These are phyloP conservation scores for Lactarius hatsudake DNA, from an alignment of 768 basidiomycete species.

Conservation along the genomic window DNA sequence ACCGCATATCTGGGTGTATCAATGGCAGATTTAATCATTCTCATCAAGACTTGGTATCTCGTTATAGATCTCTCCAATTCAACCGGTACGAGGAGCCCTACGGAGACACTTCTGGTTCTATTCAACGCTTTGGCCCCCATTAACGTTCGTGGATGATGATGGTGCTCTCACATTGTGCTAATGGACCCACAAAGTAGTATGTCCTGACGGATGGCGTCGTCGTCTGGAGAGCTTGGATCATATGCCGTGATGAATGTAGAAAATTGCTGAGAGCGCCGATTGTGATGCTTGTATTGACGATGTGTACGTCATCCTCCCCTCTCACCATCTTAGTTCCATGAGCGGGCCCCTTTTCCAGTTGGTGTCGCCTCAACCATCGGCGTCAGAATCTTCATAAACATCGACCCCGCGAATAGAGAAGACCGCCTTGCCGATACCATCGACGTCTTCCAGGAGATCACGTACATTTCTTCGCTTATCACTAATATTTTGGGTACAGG, in stretches of 20 bases:
- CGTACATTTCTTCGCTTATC: not conserved
- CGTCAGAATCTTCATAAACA: not conserved
- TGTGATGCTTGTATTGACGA: not conserved
- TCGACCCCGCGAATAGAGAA: not conserved
- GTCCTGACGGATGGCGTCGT: not conserved
- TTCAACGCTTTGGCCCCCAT: not conserved
- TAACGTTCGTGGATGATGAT: not conserved
- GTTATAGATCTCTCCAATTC: not conserved
- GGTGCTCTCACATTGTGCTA: not conserved
- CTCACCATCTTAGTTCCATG: not conserved
- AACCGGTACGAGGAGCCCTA: not conserved
- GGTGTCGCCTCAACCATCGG: not conserved
- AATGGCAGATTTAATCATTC: not conserved
- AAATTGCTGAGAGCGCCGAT: not conserved
- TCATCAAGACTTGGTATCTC: conserved; percentile 1
- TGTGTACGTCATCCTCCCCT: not conserved
- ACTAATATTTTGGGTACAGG: not conserved
- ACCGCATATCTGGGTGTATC: not conserved
- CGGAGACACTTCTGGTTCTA: not conserved
- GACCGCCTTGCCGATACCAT: not conserved
- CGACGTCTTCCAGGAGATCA: not conserved
- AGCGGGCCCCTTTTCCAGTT: not conserved
- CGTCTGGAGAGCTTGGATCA: conserved; percentile 1
- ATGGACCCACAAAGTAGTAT: not conserved
- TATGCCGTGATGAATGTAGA: conserved; percentile 1